Evolutionary conservation across 345 rosid species (phyloP), one percentile per base, ranked within the genome.

Genomic region (Abelmoschus esculentus): DNA sequence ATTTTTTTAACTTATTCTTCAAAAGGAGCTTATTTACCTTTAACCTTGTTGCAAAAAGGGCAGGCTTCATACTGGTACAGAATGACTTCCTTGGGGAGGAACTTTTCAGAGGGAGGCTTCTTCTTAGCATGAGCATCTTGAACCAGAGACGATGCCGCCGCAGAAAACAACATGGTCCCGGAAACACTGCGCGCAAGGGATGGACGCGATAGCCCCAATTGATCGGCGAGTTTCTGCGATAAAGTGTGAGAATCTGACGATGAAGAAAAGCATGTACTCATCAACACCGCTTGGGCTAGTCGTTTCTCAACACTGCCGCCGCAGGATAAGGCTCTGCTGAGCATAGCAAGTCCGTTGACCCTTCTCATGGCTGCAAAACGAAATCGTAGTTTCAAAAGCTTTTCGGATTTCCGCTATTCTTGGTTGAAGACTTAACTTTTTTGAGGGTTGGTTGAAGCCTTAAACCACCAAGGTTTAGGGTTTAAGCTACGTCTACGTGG

Each of bases 51-150:
- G 83, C 97, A 90, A 77, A 95, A 95, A 75, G 97, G 97, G 76
- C 96, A 95, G 65, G 99, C 97, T 72, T 91, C 96, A 72, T 90
- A 95, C 84, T 95, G 99, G 78, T 95, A 95, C 9, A 91, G 86
- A 64, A 91, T 86, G 7, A 91, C 90, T 38, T 95, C 96, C 28
- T 79, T 83, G 34, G 87, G 90, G 7, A 72, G 68, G 50, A 84
- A 80, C 72, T 80, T 89, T 73, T 70, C 77, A 10, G 80, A 15
- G 1, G 29, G 76, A 1, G 79, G 74, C 61, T 18, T 46, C 76
- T 86, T 90, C 86, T 91, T 90, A 17, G 93, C 96, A 73, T 74
- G 88, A 31, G 50, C 83, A 15, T 84, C 90, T 59, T 84, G 84
- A 49, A 74, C 77, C 61, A 86, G 63, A 44, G 87, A 76, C 18